These are phyloP conservation scores for Escovopsis weberi DNA, from an alignment of 2,329 filamentous ascomycete species.

Conservation along the genomic window DNA sequence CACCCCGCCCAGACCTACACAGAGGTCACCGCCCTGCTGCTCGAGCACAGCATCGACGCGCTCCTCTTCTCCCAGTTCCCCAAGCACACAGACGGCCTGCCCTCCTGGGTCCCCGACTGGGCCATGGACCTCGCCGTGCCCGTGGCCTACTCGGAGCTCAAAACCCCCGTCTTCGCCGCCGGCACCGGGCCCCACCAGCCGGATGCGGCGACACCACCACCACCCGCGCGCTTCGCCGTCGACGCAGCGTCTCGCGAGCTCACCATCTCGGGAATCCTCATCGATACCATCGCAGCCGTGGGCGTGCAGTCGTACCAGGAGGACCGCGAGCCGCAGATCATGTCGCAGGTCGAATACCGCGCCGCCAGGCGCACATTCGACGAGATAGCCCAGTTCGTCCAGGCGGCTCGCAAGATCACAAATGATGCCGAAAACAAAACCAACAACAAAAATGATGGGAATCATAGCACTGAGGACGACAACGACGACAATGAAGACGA, in stretches of 20 bases:
- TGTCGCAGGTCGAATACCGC: slow-evolving; percentile 10
- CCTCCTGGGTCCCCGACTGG: slow-evolving; percentile 23
- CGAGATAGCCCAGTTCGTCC: slow-evolving; percentile 12
- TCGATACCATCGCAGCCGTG: slow-evolving; percentile 11
- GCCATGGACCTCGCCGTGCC: slow-evolving; percentile 14
- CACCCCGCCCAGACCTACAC: slow-evolving; percentile 7
- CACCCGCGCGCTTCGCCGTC: background rate
- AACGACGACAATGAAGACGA: background rate
- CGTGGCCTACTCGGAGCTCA: slow-evolving; percentile 11
- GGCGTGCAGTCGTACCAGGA: slow-evolving; percentile 7
- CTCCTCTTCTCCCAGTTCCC: slow-evolving; percentile 17
- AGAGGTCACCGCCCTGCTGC: slow-evolving; percentile 10
- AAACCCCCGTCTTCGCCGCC: slow-evolving; percentile 11
- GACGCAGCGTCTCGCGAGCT: slow-evolving; percentile 6
- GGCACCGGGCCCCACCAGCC: slow-evolving; percentile 9
- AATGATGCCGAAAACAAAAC: no score
- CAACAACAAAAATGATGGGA: no score
- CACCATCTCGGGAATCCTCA: slow-evolving; percentile 9
- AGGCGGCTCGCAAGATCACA: background rate
- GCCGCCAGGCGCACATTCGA: slow-evolving; percentile 12
- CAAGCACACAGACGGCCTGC: slow-evolving; percentile 7
- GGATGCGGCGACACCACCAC: no score
- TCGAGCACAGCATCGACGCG: slow-evolving; percentile 12
- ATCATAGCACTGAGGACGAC: no score
- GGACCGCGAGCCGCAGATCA: background rate